Conservation (phyloP, 805 yeast species). For the Naumovozyma dairenensis region DNA sequence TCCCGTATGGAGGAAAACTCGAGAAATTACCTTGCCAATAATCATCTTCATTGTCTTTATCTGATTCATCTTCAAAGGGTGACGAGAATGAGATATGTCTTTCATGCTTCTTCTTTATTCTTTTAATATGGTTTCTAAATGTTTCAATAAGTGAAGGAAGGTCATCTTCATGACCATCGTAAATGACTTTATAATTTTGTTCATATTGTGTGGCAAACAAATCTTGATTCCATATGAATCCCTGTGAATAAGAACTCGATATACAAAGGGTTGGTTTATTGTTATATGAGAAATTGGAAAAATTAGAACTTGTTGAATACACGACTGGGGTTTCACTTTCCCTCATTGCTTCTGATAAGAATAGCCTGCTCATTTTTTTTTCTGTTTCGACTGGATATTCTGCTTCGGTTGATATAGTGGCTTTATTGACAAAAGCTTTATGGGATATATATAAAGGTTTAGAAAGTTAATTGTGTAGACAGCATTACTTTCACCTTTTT, state of each 20-base stretch:
- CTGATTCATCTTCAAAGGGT: background rate
- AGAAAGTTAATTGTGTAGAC: too few species aligned
- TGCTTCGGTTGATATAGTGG: too few species aligned
- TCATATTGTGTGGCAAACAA: constrained; percentile 63
- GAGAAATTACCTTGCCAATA: constrained; percentile 8
- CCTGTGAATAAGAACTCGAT: constrained; percentile 46
- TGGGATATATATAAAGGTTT: too few species aligned
- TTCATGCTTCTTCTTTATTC: background rate
- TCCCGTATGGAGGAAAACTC: too few species aligned
- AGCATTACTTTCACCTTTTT: too few species aligned
- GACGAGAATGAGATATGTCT: too few species aligned
- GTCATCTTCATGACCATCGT: constrained; percentile 26
- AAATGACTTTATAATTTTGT: constrained; percentile 38
- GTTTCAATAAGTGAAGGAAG: constrained; percentile 6
- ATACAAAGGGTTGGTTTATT: constrained; percentile 5
- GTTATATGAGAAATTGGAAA: background rate
- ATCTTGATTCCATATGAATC: constrained; percentile 70
- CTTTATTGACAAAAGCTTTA: too few species aligned
- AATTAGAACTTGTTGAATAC: constrained; percentile 1
- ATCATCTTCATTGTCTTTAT: constrained; percentile 3
- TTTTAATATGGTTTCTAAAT: constrained; percentile 4
- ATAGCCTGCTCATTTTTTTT: background rate
- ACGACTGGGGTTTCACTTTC: constrained; percentile 4
- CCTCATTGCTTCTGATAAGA: constrained; percentile 1
- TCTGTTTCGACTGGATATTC: too few species aligned